These are phyloP conservation scores for Mrakia hoshinonis DNA, from an alignment of 768 basidiomycete genomes.

Conservation along the genomic window DNA sequence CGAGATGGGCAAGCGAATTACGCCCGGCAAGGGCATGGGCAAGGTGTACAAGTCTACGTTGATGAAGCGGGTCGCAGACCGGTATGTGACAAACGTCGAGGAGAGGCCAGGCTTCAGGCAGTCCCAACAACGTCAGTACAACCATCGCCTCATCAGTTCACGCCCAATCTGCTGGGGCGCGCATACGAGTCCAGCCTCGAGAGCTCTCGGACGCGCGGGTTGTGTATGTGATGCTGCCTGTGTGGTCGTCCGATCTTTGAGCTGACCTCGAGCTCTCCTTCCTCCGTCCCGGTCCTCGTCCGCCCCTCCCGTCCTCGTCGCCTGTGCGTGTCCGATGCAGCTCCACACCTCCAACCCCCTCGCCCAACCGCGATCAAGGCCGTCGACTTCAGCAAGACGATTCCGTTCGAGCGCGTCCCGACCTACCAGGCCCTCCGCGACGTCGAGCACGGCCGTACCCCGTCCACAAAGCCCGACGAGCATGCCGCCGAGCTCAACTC, in stretches of 20 bases:
- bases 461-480: neutral
- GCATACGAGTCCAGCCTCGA: neutral
- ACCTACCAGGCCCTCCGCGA: neutral
- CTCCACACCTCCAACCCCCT: neutral
- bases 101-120: neutral
- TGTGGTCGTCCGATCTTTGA: neutral
- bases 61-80: neutral
- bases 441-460: neutral
- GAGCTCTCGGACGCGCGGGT: neutral
- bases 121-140: neutral
- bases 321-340: neutral
- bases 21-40: neutral
- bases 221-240: neutral
- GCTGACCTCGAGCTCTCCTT: neutral
- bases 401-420: neutral
- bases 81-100: neutral
- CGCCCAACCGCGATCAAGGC: neutral
- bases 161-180: neutral
- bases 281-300: neutral
- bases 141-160: neutral
- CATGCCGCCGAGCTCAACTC: neutral
- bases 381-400: too few species aligned
- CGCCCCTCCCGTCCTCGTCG: neutral
- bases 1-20: neutral
- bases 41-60: conserved; percentile 11